These are phyloP conservation scores for Ceratobasidium sp. DNA, from an alignment of 1,284 basidiomycete genomes.

Conservation along the genomic window DNA sequence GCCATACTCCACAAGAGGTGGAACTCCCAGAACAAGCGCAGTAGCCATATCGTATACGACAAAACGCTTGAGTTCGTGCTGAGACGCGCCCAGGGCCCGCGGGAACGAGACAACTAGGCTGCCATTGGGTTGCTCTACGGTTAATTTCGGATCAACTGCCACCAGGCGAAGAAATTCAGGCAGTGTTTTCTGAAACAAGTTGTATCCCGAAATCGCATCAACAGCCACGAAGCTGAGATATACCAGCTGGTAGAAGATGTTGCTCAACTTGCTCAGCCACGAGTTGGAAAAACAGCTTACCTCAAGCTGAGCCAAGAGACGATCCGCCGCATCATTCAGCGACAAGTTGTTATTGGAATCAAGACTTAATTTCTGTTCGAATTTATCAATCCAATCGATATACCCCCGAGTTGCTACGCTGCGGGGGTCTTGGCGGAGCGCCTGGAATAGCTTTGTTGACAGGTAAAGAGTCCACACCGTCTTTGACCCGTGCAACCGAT, in stretches of 20 bases:
- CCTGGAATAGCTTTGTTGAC: constrained; percentile 2
- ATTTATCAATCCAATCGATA: constrained; percentile 23
- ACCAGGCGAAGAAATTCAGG: constrained; percentile 17
- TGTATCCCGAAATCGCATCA: constrained; percentile 5
- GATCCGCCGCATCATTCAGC: not conserved
- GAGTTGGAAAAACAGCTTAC: not conserved
- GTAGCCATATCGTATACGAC: constrained; percentile 10
- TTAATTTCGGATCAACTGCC: not conserved
- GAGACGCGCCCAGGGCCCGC: not conserved
- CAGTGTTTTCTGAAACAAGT: not conserved
- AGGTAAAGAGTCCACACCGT: constrained; percentile 13
- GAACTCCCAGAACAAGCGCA: not conserved
- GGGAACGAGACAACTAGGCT: constrained; percentile 4
- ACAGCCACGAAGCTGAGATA: constrained; percentile 23
- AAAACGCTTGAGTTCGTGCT: constrained; percentile 25
- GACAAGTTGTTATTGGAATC: not conserved
- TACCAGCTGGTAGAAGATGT: not conserved
- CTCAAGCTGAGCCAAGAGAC: constrained; percentile 20
- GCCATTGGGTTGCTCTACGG: not conserved
- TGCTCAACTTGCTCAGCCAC: not conserved
- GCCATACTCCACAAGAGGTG: constrained; percentile 22
- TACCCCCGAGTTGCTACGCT: not conserved
- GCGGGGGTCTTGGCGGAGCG: not conserved
- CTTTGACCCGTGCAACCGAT: not conserved
- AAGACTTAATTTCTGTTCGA: constrained; percentile 1